Conservation (phyloP, 441 rosid species). For the Corymbia calophylla region DNA sequence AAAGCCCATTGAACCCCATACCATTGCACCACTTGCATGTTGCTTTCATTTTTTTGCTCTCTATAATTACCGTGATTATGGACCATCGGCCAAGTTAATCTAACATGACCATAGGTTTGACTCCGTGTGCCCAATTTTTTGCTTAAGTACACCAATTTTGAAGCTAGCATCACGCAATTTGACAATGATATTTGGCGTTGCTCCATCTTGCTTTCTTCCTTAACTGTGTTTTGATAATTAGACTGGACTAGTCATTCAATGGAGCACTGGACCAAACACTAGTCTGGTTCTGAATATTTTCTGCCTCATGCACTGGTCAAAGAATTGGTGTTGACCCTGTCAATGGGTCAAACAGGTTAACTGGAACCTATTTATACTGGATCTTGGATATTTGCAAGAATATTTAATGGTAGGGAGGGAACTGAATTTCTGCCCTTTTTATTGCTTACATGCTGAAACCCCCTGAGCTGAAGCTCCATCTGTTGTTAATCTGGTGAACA, state of each 20-base stretch:
- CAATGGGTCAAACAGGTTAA: not conserved
- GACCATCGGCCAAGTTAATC: not conserved
- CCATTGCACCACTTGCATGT: not conserved
- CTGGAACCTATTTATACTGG: not conserved
- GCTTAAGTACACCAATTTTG: not conserved
- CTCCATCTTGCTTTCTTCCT: not conserved
- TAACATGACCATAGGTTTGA: not conserved
- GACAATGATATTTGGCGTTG: not conserved
- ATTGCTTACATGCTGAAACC: not conserved
- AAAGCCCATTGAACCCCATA: not conserved
- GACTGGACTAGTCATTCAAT: not conserved
- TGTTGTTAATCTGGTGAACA: not conserved
- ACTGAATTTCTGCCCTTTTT: not conserved
- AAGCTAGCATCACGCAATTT: not conserved
- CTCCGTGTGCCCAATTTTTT: not conserved
- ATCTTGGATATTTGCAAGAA: not conserved
- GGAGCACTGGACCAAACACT: not conserved
- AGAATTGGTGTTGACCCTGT: not conserved
- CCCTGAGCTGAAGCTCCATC: not conserved
- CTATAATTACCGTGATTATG: not conserved
- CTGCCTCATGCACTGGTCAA: not conserved
- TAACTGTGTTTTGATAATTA: not conserved
- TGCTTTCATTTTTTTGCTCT: not conserved
- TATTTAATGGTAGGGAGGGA: not conserved
- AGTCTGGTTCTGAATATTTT: not conserved